Conservation (phyloP, 106 monocot genomes). For the Allium cepa region DNA sequence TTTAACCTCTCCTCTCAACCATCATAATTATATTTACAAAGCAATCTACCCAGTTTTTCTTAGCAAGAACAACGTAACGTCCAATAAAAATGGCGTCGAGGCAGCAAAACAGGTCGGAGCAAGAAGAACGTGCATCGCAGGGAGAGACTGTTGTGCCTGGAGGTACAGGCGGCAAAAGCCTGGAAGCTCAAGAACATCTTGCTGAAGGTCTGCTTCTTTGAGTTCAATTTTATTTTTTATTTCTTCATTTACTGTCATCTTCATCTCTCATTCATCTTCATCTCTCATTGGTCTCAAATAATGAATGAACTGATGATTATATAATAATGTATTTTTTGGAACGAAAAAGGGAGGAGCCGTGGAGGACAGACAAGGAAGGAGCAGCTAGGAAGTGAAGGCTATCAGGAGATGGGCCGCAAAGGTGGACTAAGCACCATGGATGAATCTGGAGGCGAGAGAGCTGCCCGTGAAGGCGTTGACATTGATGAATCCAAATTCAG, state of each 20-base stretch:
- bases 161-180: constrained; percentile 80
- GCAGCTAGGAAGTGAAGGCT: constrained; percentile 57
- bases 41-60: too few relatives aligned
- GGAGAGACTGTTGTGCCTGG: constrained; percentile 76
- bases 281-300: too few relatives aligned
- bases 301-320: too few relatives aligned
- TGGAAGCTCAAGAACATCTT: constrained; percentile 55
- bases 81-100: constrained; percentile 26
- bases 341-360: constrained; percentile 25
- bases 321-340: too few relatives aligned
- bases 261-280: too few relatives aligned
- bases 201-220: constrained; percentile 1
- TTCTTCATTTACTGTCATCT: too few relatives aligned
- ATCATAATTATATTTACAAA: too few relatives aligned
- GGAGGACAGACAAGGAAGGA: constrained; percentile 74
- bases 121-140: constrained; percentile 44
- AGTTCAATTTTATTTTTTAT: not conserved
- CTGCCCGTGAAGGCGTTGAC: constrained; percentile 26
- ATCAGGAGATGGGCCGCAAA: constrained; percentile 60
- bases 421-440: constrained; percentile 53
- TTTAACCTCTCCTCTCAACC: too few relatives aligned
- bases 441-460: constrained; percentile 57
- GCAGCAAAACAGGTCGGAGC: constrained; percentile 35
- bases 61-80: too few relatives aligned
- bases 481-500: constrained; percentile 53